Evolutionary conservation across 805 yeast genomes (phyloP).

Genomic region (Sungouiozyma ichnusensis): DNA sequence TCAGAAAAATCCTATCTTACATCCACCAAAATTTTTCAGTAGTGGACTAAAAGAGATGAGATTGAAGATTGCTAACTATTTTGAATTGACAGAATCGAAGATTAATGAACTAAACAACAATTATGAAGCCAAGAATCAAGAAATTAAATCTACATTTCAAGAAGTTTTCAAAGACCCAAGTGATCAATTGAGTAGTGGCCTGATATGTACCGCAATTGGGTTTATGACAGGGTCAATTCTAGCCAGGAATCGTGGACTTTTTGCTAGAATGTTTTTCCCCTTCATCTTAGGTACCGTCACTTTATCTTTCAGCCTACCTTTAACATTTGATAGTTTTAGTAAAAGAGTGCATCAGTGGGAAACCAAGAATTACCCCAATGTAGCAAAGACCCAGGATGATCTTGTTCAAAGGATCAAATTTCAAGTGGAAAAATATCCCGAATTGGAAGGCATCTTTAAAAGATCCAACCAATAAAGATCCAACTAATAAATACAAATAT

Average conservation of each 20-base stretch:
- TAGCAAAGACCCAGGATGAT: conserved; percentile 18
- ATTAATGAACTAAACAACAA: conserved; percentile 35
- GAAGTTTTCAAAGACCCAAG: conserved; percentile 41
- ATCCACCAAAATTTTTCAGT: conserved; percentile 14
- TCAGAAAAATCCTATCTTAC: conserved; percentile 1
- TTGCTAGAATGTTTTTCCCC: conserved; percentile 42
- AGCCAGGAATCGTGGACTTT: conserved; percentile 42
- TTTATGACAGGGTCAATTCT: conserved; percentile 49
- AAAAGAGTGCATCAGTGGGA: conserved; percentile 41
- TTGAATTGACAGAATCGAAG: conserved; percentile 3
- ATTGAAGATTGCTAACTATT: conserved; percentile 4
- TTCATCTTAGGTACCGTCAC: conserved; percentile 41
- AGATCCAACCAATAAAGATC: conserved; percentile 2
- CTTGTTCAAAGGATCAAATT: too few relatives aligned
- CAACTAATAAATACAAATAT: conserved; percentile 1
- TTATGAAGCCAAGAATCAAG: conserved; percentile 40
- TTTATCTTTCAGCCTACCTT: conserved; percentile 47
- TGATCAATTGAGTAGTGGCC: conserved; percentile 49
- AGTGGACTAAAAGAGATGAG: conserved; percentile 12
- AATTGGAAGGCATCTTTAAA: conserved; percentile 2
- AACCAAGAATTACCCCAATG: conserved; percentile 24
- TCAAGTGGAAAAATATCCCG: conserved; percentile 5
- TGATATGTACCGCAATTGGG: conserved; percentile 45
- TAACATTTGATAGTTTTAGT: conserved; percentile 42
- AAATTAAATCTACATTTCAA: conserved; percentile 41